phyloP scores from a whole-genome alignment of 2,329 filamentous ascomycete genomes.

The Cercospora berteroae region DNA sequence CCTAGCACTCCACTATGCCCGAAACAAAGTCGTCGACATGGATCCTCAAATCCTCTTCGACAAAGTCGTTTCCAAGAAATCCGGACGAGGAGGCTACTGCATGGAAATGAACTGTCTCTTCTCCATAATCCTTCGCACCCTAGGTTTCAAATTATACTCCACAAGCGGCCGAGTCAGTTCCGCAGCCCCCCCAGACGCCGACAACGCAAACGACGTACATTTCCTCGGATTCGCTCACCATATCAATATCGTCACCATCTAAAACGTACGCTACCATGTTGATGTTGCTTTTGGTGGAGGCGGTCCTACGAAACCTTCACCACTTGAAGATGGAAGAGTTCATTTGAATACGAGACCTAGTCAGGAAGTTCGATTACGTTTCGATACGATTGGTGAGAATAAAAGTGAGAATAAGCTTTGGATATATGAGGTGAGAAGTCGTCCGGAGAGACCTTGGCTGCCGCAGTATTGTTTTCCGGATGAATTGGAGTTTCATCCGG shows the following conservation, averaged over 20 bases:
- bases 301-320: constrained; percentile 58
- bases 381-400: constrained; percentile 21
- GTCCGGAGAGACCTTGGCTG: constrained; percentile 48
- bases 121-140: constrained; percentile 49
- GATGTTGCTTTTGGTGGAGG: constrained; percentile 67
- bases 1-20: constrained; percentile 54
- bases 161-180: constrained; percentile 42
- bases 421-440: constrained; percentile 41
- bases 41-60: constrained; percentile 52
- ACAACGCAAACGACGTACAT: constrained; percentile 20
- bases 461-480: constrained; percentile 65
- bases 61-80: constrained; percentile 49
- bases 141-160: constrained; percentile 50
- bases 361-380: constrained; percentile 23
- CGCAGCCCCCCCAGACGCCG: constrained; percentile 15
- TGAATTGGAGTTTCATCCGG: constrained; percentile 56
- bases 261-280: constrained; percentile 52
- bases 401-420: constrained; percentile 40
- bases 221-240: constrained; percentile 41
- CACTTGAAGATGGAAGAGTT: constrained; percentile 49
- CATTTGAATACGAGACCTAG: constrained; percentile 12
- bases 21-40: constrained; percentile 49
- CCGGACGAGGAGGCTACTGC: constrained; percentile 57
- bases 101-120: constrained; percentile 60
- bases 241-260: constrained; percentile 48